Conservation (phyloP, 2,329 filamentous ascomycete species). For the Phyllosticta citriasiana region DNA sequence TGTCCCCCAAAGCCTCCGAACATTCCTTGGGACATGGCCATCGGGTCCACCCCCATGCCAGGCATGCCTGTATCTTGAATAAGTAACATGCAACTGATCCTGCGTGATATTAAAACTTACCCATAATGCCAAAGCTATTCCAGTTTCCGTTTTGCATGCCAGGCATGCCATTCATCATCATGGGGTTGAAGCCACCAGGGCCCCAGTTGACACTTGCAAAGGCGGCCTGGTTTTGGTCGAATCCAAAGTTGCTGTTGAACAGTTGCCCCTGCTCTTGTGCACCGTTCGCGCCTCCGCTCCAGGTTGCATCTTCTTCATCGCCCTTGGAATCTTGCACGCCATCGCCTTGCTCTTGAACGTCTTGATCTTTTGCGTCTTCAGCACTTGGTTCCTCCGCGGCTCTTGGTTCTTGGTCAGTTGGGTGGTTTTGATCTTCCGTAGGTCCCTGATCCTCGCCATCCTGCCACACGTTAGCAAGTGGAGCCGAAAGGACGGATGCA, state of each 20-base stretch:
- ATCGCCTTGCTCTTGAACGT: conserved; percentile 12
- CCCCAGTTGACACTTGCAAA: conserved; percentile 54
- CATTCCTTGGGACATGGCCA: conserved; percentile 68
- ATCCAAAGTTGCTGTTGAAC: conserved; percentile 32
- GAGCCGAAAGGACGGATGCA: neutral
- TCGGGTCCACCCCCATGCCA: conserved; percentile 75
- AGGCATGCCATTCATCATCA: conserved; percentile 45
- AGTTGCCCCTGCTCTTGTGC: conserved; percentile 17
- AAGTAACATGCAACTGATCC: conserved; percentile 19
- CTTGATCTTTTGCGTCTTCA: conserved; percentile 4
- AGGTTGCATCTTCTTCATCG: conserved; percentile 16
- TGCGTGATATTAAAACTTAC: conserved; percentile 44
- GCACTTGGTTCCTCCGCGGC: neutral
- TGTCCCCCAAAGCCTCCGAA: conserved; percentile 62
- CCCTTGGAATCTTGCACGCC: conserved; percentile 12
- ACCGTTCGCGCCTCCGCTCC: conserved; percentile 12
- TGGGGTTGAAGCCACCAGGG: conserved; percentile 57
- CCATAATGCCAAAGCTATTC: conserved; percentile 84
- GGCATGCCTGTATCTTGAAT: conserved; percentile 51
- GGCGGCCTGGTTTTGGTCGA: conserved; percentile 32
- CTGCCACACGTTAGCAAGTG: neutral
- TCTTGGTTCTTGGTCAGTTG: neutral
- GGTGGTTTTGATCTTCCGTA: neutral
- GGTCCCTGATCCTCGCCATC: neutral
- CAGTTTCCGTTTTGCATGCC: conserved; percentile 50